Base-by-base conservation (phyloP, 192 early-diverging fungal species). In the Rhizoclosmatium sp. region DNA sequence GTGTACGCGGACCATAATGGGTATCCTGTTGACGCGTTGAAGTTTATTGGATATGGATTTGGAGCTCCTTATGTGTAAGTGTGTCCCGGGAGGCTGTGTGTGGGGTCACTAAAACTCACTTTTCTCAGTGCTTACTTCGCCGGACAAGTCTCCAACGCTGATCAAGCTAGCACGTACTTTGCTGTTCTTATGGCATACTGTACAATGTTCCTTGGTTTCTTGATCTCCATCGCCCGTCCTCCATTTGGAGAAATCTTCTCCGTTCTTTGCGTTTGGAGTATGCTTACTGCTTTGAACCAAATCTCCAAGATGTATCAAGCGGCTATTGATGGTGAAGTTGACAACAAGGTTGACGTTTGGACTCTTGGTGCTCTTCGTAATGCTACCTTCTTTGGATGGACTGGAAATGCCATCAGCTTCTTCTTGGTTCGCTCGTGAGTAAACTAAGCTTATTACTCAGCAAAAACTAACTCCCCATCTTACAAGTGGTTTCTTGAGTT, bases 241-340 rank as follows among this genome's bases (percentile, higher is more conserved):
- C 81, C 81, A 0, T 82, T 47, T 59, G 56, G 69, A 31, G 76
- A 82, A 51, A 58, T 82, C 45, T 79, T 78, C 54, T 48, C 60
- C 0, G 47, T 67, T 12, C 2, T 64, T 2, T n/a, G 12, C 4
- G 39, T 44, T 16, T 16, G 61, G 2, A 9, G 5, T 10, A 72
- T 61, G 46, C 31, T 77, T 10, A 44, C 31, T 48, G n/a, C 60
- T 4, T 44, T 56, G 16, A 42, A 75, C 31, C 42, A 77, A 21
- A 54, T 82, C 21, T 41, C 59, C 47, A 49, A 21, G 2, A 71
- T 71, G 76, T 78, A 64, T 64, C 72, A 75, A 48, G 31, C 31
- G 54, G 80, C 80, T 14, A 81, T 81, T 69, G 70, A 77, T 69
- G 76, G 76, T 31, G 81, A 77, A 39, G 77, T 69, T n/a, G 61